Evolutionary conservation across 352 stramenopile species (phyloP), one percentile per base, ranked within the genome.

Genomic region (Globisporangium nunn): DNA sequence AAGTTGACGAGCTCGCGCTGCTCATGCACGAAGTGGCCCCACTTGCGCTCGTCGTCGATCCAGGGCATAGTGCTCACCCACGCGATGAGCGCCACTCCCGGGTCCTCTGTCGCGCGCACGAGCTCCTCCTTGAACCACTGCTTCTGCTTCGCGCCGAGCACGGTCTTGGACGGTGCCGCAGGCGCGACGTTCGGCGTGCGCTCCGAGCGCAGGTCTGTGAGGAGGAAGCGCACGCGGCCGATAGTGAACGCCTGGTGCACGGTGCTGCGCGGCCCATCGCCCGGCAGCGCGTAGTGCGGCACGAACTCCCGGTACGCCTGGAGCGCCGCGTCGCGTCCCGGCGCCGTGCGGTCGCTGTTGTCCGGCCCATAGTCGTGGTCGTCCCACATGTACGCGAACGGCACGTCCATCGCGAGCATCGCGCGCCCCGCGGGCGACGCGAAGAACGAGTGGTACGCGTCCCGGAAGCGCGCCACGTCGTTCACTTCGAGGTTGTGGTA

Each of bases 301-400:
- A 95, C 85, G 41, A 85, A 80, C 59, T 95, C 82, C 0, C 75
- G 78, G 66, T 92, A 95, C 30, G 80, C 81, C 63, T 86, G 72
- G 7, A 94, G 59, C 7, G 87, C 88, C 0, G 83, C 79, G 18
- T 88, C 74, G 7, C 82, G 71, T 33, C 81, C 84, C 1, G 71
- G 78, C 33, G 84, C 81, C 15, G 74, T 91, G 52, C 78, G 77
- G 62, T 96, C 81, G 29, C 83, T 93, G 57, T 96, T 96, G 70
- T 96, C 85, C 33, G 83, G 85, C 31, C 86, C 87, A 58, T 84
- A 96, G 62, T 96, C 87, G 66, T 96, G 87, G 69, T 96, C 87
- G 60, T 94, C 83, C 81, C 83, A 96, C 85, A 95, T 96, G 63
- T 96, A 95, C 15, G 71, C 81, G 54, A 96, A 87, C 3, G 87